Base-by-base conservation (phyloP, 441 rosid species). In the Gossypium lobatum region DNA sequence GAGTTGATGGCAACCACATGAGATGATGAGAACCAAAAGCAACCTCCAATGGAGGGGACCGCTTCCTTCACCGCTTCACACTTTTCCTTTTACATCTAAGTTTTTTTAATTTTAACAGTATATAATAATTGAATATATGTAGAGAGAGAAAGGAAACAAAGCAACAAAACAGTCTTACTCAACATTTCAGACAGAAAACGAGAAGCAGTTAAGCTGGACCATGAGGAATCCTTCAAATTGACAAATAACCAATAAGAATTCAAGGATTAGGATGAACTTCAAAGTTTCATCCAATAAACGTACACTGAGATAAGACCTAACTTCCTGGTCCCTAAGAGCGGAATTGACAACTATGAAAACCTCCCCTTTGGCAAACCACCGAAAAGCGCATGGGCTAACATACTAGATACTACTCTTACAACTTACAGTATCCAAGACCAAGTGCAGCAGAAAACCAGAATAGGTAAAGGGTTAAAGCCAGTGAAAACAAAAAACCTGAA, bases 161-260 rank as follows among this genome's bases (percentile, higher is more conserved):
- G 23, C n/a, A 4, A 70, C 78, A 61, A 20, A 72, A 53, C 6
- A 23, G 78, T 81, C 77, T 10, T 62, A 14, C 60, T 73, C 82
- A 14, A 61, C 6, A 18, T 23, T 58, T 25, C 39, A 2, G 14
- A 71, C 16, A n/a, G 14, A n/a, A n/a, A 48, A 48, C n/a, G 4
- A 2, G n/a, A 48, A 45, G 48, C 57, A 6, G 14, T n/a, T 20
- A 64, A 6, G 7, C 3, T 48, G 80, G 80, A 26, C 72, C 80
- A 65, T 31, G 3, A 71, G 87, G 55, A 84, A 88, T 88, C 91
- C 84, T 70, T 13, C 5, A 45, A 53, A 53, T 55, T 6, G 85
- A 67, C 74, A 20, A 16, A 16, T 55, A 75, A 54, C 93, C 90
- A 88, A 86, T 83, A 0, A 76, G 80, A 82, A 42, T 66, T 54